These are phyloP conservation scores for Aspergillus transmontanensis DNA, from an alignment of 2,329 filamentous ascomycete species.

Conservation along the genomic window DNA sequence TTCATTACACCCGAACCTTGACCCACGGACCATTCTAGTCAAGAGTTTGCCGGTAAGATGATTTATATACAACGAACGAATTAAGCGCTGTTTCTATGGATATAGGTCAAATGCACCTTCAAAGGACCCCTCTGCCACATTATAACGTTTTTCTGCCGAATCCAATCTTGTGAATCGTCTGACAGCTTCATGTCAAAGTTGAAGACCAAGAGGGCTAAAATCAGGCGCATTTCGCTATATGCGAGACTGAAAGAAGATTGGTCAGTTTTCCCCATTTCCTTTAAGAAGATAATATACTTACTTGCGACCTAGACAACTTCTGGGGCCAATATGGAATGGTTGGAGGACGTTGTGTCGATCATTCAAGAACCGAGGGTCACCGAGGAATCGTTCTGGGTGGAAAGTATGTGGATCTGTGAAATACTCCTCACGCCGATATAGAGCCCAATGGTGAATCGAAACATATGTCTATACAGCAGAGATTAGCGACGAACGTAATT, in stretches of 20 bases:
- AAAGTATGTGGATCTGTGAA: constrained; percentile 52
- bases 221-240: constrained; percentile 54
- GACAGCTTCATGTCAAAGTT: constrained; percentile 52
- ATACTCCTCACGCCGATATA: constrained; percentile 48
- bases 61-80: too few relatives aligned
- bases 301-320: constrained; percentile 57
- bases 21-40: too few relatives aligned
- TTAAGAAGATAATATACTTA: constrained; percentile 28
- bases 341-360: constrained; percentile 52
- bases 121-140: constrained; percentile 47
- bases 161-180: constrained; percentile 43
- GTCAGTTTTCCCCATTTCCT: not conserved
- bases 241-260: constrained; percentile 42
- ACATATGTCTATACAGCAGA: constrained; percentile 41
- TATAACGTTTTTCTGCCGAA: constrained; percentile 42
- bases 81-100: not conserved
- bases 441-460: constrained; percentile 48
- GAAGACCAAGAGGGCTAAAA: constrained; percentile 52
- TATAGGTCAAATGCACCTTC: constrained; percentile 40
- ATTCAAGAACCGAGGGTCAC: constrained; percentile 34
- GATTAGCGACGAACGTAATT: not conserved
- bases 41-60: too few relatives aligned
- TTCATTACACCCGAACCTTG: too few relatives aligned
- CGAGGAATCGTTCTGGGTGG: constrained; percentile 48
- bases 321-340: constrained; percentile 53